These are phyloP conservation scores for Aureobasidium sp. DNA, from an alignment of 2,329 filamentous ascomycete species.

Conservation along the genomic window DNA sequence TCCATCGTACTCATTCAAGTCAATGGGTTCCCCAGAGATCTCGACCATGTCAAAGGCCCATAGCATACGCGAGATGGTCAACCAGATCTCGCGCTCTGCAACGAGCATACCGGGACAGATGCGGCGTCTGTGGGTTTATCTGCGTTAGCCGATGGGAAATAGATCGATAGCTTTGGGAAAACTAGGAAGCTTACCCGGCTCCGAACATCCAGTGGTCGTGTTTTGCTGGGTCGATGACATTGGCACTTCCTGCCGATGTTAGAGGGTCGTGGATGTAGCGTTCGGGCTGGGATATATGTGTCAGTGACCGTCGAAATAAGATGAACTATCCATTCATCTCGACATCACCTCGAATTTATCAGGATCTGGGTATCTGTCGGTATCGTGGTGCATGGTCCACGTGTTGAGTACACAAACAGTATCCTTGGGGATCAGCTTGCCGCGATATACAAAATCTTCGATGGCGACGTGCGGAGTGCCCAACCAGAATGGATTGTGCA, in stretches of 20 bases:
- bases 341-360: neutral
- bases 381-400: neutral
- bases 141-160: no score
- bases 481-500: neutral
- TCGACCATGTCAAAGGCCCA: constrained; percentile 33
- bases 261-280: neutral
- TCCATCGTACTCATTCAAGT: neutral
- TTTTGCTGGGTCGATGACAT: neutral
- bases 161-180: neutral
- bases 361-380: neutral
- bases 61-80: constrained; percentile 41
- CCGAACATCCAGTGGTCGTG: neutral
- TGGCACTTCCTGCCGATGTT: neutral
- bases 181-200: neutral
- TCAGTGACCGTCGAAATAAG: neutral
- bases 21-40: neutral
- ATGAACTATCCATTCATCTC: neutral
- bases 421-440: neutral
- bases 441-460: neutral
- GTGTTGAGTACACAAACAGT: neutral
- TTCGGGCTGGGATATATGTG: neutral
- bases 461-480: neutral
- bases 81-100: constrained; percentile 41
- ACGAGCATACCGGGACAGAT: constrained; percentile 52
- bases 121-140: constrained; percentile 21